These are phyloP conservation scores for Metarhizium humberi DNA, from an alignment of 2,329 filamentous ascomycete species.

Conservation along the genomic window DNA sequence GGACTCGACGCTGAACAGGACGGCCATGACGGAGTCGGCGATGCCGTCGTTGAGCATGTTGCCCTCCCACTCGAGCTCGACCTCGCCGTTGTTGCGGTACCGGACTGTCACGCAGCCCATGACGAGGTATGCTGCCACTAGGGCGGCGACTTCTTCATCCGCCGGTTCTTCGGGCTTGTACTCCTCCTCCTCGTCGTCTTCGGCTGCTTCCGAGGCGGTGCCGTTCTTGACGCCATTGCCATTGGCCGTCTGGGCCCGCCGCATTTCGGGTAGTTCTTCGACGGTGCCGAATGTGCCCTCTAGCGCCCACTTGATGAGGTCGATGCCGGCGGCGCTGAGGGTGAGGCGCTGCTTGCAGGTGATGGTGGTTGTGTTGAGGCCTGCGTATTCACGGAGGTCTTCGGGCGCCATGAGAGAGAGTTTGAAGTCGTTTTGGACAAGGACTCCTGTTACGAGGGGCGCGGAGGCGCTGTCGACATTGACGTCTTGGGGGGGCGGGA, in stretches of 20 bases:
- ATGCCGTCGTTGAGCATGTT: slow-evolving; percentile 97
- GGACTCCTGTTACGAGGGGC: slow-evolving; percentile 71
- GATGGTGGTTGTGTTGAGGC: slow-evolving; percentile 91
- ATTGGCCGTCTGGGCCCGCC: slow-evolving; percentile 21
- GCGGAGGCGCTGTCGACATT: slow-evolving; percentile 21
- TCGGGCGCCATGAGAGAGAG: slow-evolving; percentile 95
- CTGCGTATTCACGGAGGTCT: slow-evolving; percentile 90
- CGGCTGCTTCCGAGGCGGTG: slow-evolving; percentile 19
- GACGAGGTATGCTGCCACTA: slow-evolving; percentile 54
- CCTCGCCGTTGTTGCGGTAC: slow-evolving; percentile 65
- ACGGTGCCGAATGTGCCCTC: slow-evolving; percentile 90
- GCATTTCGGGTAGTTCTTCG: slow-evolving; percentile 54
- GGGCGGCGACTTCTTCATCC: slow-evolving; percentile 52
- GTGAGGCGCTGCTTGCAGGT: slow-evolving; percentile 85
- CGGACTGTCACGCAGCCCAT: slow-evolving; percentile 89
- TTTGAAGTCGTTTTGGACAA: slow-evolving; percentile 97
- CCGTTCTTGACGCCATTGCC: slow-evolving; percentile 27
- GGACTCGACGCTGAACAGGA: slow-evolving; percentile 84
- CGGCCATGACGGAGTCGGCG: slow-evolving; percentile 92
- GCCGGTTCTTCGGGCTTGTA: slow-evolving; percentile 37
- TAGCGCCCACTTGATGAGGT: slow-evolving; percentile 86
- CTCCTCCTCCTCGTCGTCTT: slow-evolving; percentile 24
- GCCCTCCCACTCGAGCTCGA: slow-evolving; percentile 94
- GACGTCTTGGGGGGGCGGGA: slow-evolving; percentile 53
- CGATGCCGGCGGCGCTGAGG: slow-evolving; percentile 78